A percentile compares a stretch with the other conserved stretches of the same genome.
phyloP scores from a whole-genome alignment of 2,329 filamentous ascomycete genomes.

The Aspergillus puulaauensis region DNA sequence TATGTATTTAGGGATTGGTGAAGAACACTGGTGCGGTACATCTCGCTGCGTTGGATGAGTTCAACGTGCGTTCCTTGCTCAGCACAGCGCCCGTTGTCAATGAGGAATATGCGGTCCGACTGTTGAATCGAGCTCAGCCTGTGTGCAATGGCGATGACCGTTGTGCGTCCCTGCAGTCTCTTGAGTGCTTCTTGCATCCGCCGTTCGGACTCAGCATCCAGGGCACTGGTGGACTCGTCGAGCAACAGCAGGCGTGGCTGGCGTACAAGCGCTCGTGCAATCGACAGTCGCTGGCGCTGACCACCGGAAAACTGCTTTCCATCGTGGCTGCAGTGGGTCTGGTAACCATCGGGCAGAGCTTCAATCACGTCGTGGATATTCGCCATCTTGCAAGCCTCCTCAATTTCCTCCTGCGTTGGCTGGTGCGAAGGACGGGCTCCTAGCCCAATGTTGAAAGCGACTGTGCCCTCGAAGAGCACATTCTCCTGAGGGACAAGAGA shows the following conservation, averaged over 20 bases:
- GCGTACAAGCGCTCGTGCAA: slow-evolving; percentile 58
- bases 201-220: slow-evolving; percentile 56
- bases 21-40: background rate
- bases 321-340: slow-evolving; percentile 56
- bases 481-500: slow-evolving; percentile 51
- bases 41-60: background rate
- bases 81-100: background rate
- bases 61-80: background rate
- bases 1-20: background rate
- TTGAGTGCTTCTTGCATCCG: slow-evolving; percentile 40
- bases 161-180: no score
- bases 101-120: background rate
- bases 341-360: slow-evolving; percentile 64
- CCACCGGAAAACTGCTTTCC: slow-evolving; percentile 58
- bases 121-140: no score
- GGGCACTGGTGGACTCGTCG: slow-evolving; percentile 61
- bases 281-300: slow-evolving; percentile 58
- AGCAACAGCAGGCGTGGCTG: slow-evolving; percentile 57
- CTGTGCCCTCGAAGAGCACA: slow-evolving; percentile 49
- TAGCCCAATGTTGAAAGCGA: slow-evolving; percentile 48
- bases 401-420: slow-evolving; percentile 59
- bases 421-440: slow-evolving; percentile 46
- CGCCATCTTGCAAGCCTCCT: slow-evolving; percentile 65
- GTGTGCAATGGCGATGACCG: no score
- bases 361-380: slow-evolving; percentile 72